Conservation (phyloP, 345 rosid genomes). For the Carallia pectinifolia region DNA sequence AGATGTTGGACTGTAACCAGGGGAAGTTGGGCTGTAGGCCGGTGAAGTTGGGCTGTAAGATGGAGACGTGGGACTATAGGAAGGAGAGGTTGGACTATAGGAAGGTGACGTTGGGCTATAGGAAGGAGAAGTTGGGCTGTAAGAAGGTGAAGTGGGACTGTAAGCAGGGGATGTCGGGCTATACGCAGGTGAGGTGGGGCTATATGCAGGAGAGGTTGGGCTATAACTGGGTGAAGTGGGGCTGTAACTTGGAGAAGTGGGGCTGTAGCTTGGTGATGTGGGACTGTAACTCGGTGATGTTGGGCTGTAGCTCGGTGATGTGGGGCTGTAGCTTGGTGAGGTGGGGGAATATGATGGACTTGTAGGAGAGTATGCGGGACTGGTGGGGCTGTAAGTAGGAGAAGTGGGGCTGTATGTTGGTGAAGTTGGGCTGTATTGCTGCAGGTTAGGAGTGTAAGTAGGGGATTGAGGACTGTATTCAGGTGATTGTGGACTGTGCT, state of each 20-base stretch:
- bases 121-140: conserved; percentile 79
- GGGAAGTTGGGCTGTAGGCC: conserved; percentile 38
- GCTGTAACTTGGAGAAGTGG: conserved; percentile 71
- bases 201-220: conserved; percentile 72
- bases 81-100: conserved; percentile 83
- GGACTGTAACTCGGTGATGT: conserved; percentile 80
- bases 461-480: conserved; percentile 87
- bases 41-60: conserved; percentile 81
- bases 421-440: conserved; percentile 83
- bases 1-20: conserved; percentile 26
- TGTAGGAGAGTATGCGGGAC: conserved; percentile 78
- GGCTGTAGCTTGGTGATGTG: conserved; percentile 82
- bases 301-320: conserved; percentile 63
- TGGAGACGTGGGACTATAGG: conserved; percentile 79
- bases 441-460: conserved; percentile 79
- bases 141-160: conserved; percentile 77
- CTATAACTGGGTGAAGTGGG: conserved; percentile 83
- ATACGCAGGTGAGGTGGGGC: conserved; percentile 72
- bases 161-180: conserved; percentile 75
- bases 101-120: conserved; percentile 88
- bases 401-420: conserved; percentile 89
- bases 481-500: conserved; percentile 72
- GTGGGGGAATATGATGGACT: conserved; percentile 53
- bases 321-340: conserved; percentile 49
- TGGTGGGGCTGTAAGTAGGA: conserved; percentile 81